Conservation (phyloP, 306 rosid species). For the peach (Prunus persica) region Prunus_persica_NCBIv2 NC_034015.1:7585501-7586000, state of each 20-base stretch:
- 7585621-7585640: slow-evolving; percentile 9
- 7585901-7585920: not conserved
- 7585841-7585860: slow-evolving; percentile 54
- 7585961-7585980: not conserved
- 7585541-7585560: slow-evolving; percentile 76
- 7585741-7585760: slow-evolving; percentile 76
- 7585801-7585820: slow-evolving; percentile 79
- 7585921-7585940: not conserved
- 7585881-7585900: not conserved
- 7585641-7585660: not conserved
- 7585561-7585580: slow-evolving; percentile 72
- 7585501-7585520: slow-evolving; percentile 73
- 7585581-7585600: slow-evolving; percentile 82
- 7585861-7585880: not conserved
- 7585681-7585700: slow-evolving; percentile 44
- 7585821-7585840: slow-evolving; percentile 73
- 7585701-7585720: slow-evolving; percentile 78
- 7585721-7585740: slow-evolving; percentile 90
- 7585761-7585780: slow-evolving; percentile 73
- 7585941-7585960: not conserved
- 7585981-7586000: not conserved
- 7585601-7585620: slow-evolving; percentile 9
- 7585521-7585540: slow-evolving; percentile 75
- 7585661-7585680: not conserved
- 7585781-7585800: slow-evolving; percentile 68